Evolutionary conservation across 1,284 basidiomycete genomes (phyloP), one percentile per base, ranked within the genome.

Genomic region (Cutaneotrichosporon sp.): DNA sequence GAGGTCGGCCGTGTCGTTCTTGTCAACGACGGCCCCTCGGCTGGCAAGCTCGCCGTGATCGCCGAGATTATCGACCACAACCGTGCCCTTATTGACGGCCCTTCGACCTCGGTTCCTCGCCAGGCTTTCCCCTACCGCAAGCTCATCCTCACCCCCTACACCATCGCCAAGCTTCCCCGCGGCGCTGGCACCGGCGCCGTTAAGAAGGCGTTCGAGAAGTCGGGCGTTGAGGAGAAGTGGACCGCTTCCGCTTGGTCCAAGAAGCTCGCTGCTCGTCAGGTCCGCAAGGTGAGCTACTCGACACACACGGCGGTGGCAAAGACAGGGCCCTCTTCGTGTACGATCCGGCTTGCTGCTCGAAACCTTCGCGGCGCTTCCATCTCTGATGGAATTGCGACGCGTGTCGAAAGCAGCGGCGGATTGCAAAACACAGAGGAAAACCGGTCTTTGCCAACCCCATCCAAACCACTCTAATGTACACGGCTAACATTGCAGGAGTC

Each of bases 1-100:
- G 89, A 97, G 84, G 90, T 97, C 74, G 94, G 93, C 76, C 90
- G 94, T 87, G 93, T 97, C 64, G 90, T 97, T 76, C 90, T 97
- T 79, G 82, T 97, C 79, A 90, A 88, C 77, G 78, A 86, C 61
- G 94, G 93, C 61, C 88, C 88, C 59, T 82, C 79, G 57, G 81
- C 84, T 57, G 91, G 92, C 69, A 88, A 87, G 77, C 88, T 97
- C 71, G 96, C 96, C 61, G 88, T 92, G 65, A 93, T 98, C 73
- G 85, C 85, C 57, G 93, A 97, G 79, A 92, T 98, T 78, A 91
- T 98, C 65, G 96, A 98, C 84, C 94, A 97, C 83, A 96, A 93
- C 82, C 85, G 92, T 76, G 94, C 93, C 46, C 84, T 98, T 75
- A 86, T 97, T 70, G 94, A 97, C 77, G 92, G 92, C 54, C 93